These are phyloP conservation scores for Peltaster fructicola DNA, from an alignment of 2,329 filamentous ascomycete genomes.

Conservation along the genomic window DNA sequence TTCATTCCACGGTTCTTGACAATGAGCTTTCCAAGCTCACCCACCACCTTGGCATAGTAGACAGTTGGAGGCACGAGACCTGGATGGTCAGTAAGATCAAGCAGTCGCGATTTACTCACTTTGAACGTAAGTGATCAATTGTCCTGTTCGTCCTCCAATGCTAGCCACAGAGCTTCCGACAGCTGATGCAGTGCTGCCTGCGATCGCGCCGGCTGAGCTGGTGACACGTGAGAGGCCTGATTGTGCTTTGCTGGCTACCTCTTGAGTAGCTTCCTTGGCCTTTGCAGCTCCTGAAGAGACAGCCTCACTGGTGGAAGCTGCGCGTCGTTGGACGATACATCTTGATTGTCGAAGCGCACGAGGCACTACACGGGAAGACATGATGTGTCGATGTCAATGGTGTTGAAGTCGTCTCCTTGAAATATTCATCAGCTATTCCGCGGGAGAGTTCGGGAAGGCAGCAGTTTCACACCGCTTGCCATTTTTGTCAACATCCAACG, in stretches of 20 bases:
- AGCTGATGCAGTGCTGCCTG: constrained; percentile 54
- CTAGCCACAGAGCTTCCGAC: constrained; percentile 49
- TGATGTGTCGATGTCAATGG: too few relatives aligned
- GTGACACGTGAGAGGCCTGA: constrained; percentile 70
- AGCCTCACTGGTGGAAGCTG: constrained; percentile 32
- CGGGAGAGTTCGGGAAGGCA: too few relatives aligned
- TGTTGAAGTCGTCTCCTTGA: too few relatives aligned
- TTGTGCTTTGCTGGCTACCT: constrained; percentile 44
- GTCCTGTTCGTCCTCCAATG: constrained; percentile 70
- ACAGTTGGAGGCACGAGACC: constrained; percentile 70
- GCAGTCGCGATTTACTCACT: constrained; percentile 44
- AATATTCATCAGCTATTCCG: too few relatives aligned
- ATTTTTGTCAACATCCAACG: too few relatives aligned
- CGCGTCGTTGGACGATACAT: constrained; percentile 27
- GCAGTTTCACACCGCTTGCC: too few relatives aligned
- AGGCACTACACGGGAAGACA: constrained; percentile 31
- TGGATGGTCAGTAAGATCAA: constrained; percentile 27
- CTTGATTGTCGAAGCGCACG: constrained; percentile 27
- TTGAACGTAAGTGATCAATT: constrained; percentile 62
- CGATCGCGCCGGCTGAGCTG: constrained; percentile 60
- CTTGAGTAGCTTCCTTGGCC: constrained; percentile 27
- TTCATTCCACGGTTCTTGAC: constrained; percentile 80
- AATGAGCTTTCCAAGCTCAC: constrained; percentile 77
- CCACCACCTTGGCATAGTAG: constrained; percentile 80
- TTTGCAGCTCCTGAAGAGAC: constrained; percentile 20